phyloP scores from a whole-genome alignment of 1,284 basidiomycete species.

The Flammula alnicola region DNA sequence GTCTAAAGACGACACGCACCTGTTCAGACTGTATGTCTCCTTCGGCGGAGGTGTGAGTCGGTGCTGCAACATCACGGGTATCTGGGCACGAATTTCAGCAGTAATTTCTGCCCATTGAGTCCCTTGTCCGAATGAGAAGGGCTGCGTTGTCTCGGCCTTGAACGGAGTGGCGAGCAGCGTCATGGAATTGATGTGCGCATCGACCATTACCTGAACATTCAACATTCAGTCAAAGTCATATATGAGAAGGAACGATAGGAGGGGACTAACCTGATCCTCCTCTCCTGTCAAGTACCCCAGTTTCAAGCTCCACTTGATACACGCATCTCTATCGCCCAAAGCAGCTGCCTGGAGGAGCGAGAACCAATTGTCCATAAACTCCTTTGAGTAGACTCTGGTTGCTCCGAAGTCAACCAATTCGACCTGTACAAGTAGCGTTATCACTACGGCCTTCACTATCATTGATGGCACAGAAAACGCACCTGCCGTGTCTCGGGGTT shows the following conservation, averaged over 20 bases:
- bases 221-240: neutral
- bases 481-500: conserved; percentile 60
- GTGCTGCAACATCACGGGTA: conserved; percentile 91
- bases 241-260: neutral
- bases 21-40: conserved; percentile 95
- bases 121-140: conserved; percentile 73
- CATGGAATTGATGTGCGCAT: conserved; percentile 90
- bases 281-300: conserved; percentile 92
- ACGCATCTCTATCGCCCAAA: conserved; percentile 68
- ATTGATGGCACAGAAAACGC: conserved; percentile 1
- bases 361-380: conserved; percentile 92
- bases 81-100: conserved; percentile 74
- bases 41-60: conserved; percentile 90
- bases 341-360: conserved; percentile 82
- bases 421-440: conserved; percentile 48
- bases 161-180: conserved; percentile 84
- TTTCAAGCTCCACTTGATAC: conserved; percentile 75
- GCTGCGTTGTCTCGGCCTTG: conserved; percentile 61
- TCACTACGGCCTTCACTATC: neutral
- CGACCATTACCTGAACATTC: conserved; percentile 75
- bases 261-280: conserved; percentile 71
- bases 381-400: conserved; percentile 82
- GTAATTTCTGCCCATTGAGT: conserved; percentile 75
- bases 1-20: conserved; percentile 44
- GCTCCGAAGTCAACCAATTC: conserved; percentile 98